phyloP scores from a whole-genome alignment of 768 basidiomycete species.

The Leccinellum rugosiceps region DNA sequence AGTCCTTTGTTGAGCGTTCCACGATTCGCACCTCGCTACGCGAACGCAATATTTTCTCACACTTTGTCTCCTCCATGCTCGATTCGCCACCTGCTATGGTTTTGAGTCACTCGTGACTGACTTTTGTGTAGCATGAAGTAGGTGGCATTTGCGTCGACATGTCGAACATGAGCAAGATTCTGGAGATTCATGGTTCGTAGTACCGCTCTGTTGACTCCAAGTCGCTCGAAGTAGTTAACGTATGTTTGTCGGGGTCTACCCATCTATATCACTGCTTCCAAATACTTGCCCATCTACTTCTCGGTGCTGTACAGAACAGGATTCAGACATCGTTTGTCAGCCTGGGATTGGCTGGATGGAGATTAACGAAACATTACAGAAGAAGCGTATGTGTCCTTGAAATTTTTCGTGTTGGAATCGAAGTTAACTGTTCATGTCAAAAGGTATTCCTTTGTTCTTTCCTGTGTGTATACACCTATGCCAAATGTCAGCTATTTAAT shows the following conservation, averaged over 20 bases:
- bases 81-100: not conserved
- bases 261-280: not conserved
- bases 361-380: constrained; percentile 62
- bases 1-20: constrained; percentile 18
- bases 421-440: not conserved
- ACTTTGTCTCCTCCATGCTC: not conserved
- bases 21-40: not conserved
- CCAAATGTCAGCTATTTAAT: not conserved
- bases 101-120: not conserved
- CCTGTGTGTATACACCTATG: constrained; percentile 45
- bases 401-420: not conserved
- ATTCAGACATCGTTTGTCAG: constrained; percentile 73
- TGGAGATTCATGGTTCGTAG: constrained; percentile 66
- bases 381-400: constrained; percentile 43
- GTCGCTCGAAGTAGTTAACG: not conserved
- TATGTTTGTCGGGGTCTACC: not conserved
- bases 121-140: constrained; percentile 11
- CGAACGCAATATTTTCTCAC: not conserved
- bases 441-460: constrained; percentile 79
- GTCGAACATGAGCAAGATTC: constrained; percentile 72
- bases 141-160: constrained; percentile 82
- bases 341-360: constrained; percentile 70
- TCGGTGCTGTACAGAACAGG: constrained; percentile 43
- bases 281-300: not conserved
- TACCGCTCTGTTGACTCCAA: not conserved